These are phyloP conservation scores for Aurantiochytrium sp. DNA, from an alignment of 108 stramenopile species.

Conservation along the genomic window DNA sequence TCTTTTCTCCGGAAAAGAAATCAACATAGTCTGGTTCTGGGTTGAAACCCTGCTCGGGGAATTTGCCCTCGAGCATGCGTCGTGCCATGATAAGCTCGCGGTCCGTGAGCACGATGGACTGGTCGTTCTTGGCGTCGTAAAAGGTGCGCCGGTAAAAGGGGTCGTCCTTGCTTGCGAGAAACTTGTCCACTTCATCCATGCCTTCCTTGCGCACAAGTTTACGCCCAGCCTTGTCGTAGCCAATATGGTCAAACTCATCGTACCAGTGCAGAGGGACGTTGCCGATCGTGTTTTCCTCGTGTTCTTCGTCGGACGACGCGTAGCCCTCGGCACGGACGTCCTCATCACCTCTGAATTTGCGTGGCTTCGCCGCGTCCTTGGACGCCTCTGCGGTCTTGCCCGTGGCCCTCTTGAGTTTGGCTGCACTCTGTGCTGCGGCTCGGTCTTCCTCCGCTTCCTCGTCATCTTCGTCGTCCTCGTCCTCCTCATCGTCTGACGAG, in stretches of 20 bases:
- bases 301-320: constrained; percentile 91
- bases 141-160: constrained; percentile 66
- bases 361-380: neutral
- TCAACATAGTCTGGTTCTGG: constrained; percentile 85
- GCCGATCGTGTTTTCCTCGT: constrained; percentile 80
- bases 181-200: constrained; percentile 62
- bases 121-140: constrained; percentile 88
- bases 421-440: neutral
- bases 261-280: constrained; percentile 93
- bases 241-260: constrained; percentile 79
- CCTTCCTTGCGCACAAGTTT: constrained; percentile 54
- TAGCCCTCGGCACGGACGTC: constrained; percentile 55
- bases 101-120: constrained; percentile 68
- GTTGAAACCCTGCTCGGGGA: constrained; percentile 88
- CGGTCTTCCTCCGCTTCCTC: neutral
- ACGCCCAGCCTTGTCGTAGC: constrained; percentile 80
- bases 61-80: constrained; percentile 81
- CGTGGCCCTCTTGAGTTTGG: too few species aligned
- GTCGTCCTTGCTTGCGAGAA: constrained; percentile 65
- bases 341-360: neutral
- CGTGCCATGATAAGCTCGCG: constrained; percentile 85
- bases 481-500: too few species aligned
- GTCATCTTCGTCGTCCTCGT: neutral
- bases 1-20: constrained; percentile 76
- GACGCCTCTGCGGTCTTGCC: neutral